Evolutionary conservation across 345 rosid genomes (phyloP).

Genomic region (Camelina laxa): DNA sequence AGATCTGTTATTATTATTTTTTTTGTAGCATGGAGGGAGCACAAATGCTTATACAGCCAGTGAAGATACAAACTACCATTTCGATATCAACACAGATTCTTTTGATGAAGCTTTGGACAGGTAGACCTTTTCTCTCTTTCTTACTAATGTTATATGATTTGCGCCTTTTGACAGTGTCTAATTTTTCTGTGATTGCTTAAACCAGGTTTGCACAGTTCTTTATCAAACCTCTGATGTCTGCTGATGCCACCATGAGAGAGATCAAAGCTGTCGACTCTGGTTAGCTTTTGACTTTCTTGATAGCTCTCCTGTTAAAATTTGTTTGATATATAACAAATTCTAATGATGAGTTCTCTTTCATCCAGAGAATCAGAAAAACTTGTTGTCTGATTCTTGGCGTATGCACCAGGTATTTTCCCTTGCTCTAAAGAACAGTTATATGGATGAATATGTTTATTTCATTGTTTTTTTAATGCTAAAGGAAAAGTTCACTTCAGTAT

Average conservation of each 20-base stretch:
- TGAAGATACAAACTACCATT: conserved; percentile 71
- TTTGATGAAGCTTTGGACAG: conserved; percentile 91
- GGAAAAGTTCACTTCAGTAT: too few species aligned
- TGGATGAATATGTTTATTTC: background rate
- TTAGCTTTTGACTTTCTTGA: conserved; percentile 39
- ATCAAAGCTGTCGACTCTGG: conserved; percentile 94
- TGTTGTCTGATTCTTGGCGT: conserved; percentile 77
- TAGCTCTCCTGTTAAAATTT: background rate
- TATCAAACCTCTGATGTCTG: conserved; percentile 83
- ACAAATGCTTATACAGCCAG: conserved; percentile 78
- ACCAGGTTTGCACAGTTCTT: conserved; percentile 87
- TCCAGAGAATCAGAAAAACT: conserved; percentile 86
- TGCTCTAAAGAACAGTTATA: background rate
- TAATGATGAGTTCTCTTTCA: conserved; percentile 25
- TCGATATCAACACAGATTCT: conserved; percentile 67
- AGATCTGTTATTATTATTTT: background rate
- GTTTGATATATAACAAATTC: background rate
- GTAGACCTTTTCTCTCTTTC: conserved; percentile 38
- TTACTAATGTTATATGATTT: conserved; percentile 12
- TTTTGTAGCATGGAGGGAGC: conserved; percentile 78
- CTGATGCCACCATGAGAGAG: conserved; percentile 89
- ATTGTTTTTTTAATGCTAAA: too few species aligned
- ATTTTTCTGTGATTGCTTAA: conserved; percentile 23
- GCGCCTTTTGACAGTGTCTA: conserved; percentile 10
- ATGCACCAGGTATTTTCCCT: conserved; percentile 62